A percentile compares a stretch with the other conserved stretches of the same genome.
phyloP scores from a whole-genome alignment of 139 green algal genomes.

The Tetraselmis chui region DNA sequence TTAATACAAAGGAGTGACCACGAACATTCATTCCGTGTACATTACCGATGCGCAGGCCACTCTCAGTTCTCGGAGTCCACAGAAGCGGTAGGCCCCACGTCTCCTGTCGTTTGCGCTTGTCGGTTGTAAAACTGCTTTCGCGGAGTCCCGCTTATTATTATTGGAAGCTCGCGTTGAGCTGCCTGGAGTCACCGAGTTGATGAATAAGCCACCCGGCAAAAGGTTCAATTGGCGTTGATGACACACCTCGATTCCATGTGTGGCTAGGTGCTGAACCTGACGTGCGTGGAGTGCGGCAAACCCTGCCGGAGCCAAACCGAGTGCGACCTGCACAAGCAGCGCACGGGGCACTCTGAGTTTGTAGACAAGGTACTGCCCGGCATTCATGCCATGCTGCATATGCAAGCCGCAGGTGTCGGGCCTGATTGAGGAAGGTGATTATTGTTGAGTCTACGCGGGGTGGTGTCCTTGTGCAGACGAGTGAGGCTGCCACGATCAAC shows the following conservation, averaged over 20 bases:
- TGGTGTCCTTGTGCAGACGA: conserved; percentile 38
- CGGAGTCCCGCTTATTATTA: background rate
- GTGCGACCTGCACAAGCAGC: conserved; percentile 65
- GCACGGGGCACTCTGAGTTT: conserved; percentile 67
- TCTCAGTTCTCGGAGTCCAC: conserved; percentile 73
- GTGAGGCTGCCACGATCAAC: conserved; percentile 40
- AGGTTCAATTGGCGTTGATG: conserved; percentile 23
- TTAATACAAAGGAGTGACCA: too few relatives aligned
- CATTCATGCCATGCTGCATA: too few relatives aligned
- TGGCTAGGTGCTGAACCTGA: conserved; percentile 40
- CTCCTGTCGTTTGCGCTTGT: background rate
- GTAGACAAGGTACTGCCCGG: conserved; percentile 53
- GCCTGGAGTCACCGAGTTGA: background rate
- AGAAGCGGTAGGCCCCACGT: conserved; percentile 31
- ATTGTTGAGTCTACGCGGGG: too few relatives aligned
- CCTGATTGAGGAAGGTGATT: too few relatives aligned
- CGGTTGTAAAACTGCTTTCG: background rate
- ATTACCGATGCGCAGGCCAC: conserved; percentile 71
- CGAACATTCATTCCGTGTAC: too few relatives aligned
- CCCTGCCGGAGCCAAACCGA: conserved; percentile 67
- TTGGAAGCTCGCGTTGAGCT: background rate
- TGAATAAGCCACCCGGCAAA: background rate
- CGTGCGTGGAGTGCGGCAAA: conserved; percentile 74
- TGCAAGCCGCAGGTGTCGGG: too few relatives aligned
- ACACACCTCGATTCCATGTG: conserved; percentile 27